Evolutionary conservation across 2,329 filamentous ascomycete genomes (phyloP).

Genomic region (Penicillium occitanis): DNA sequence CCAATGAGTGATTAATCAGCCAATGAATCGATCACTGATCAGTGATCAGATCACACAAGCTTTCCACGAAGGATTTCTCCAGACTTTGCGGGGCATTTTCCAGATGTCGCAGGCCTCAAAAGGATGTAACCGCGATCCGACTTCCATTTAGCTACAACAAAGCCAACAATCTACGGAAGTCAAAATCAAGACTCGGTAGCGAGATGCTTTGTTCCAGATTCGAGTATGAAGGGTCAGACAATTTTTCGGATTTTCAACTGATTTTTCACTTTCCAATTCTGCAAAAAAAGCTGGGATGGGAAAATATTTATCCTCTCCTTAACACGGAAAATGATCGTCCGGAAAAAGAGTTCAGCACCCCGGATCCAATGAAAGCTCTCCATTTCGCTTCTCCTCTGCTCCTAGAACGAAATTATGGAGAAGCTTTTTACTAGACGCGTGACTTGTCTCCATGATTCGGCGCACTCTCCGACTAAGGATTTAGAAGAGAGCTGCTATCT

Average conservation of each 20-base stretch:
- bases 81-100: constrained; percentile 1
- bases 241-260: not conserved
- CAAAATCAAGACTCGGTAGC: not conserved
- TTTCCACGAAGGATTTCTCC: not conserved
- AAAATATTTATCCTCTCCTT: not conserved
- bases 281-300: not conserved
- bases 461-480: not conserved
- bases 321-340: constrained; percentile 6
- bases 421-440: not conserved
- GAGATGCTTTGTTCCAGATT: not conserved
- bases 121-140: not conserved
- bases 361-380: not conserved
- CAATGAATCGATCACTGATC: not conserved
- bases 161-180: not conserved
- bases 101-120: not conserved
- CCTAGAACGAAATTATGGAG: not conserved
- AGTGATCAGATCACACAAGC: not conserved
- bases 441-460: not conserved
- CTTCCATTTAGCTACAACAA: not conserved
- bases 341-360: not conserved
- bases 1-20: not conserved
- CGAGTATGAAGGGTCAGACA: not conserved
- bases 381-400: not conserved
- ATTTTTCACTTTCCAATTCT: not conserved
- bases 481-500: not conserved